These are phyloP conservation scores for Grosmannia huntii DNA, from an alignment of 2,329 filamentous ascomycete genomes.

Conservation along the genomic window DNA sequence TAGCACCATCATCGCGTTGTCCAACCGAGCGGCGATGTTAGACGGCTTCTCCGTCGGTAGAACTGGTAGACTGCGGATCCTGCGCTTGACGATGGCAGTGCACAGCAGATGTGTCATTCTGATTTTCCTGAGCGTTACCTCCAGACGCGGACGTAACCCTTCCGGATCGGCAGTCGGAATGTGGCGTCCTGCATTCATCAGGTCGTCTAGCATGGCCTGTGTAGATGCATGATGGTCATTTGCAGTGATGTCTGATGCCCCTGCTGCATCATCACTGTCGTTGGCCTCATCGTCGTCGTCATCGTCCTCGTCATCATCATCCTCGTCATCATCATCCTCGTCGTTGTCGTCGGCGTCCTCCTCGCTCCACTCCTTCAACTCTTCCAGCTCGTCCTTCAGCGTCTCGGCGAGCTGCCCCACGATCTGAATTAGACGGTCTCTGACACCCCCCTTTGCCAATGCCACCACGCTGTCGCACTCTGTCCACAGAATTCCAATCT, in stretches of 20 bases:
- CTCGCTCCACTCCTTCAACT: slow-evolving; percentile 79
- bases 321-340: slow-evolving; percentile 31
- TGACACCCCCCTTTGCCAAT: slow-evolving; percentile 54
- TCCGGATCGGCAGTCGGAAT: slow-evolving; percentile 54
- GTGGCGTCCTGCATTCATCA: slow-evolving; percentile 49
- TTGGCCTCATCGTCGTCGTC: slow-evolving; percentile 30
- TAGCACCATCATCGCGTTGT: slow-evolving; percentile 43
- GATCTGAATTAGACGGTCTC: slow-evolving; percentile 56
- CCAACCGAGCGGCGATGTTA: slow-evolving; percentile 30
- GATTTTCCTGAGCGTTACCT: slow-evolving; percentile 49
- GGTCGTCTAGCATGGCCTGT: slow-evolving; percentile 51
- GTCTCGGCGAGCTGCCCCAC: slow-evolving; percentile 63
- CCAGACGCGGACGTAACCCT: slow-evolving; percentile 51
- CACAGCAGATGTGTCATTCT: slow-evolving; percentile 58
- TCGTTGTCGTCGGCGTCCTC: slow-evolving; percentile 46
- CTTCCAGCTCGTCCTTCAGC: slow-evolving; percentile 70
- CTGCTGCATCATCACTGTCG: slow-evolving; percentile 17
- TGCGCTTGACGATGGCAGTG: slow-evolving; percentile 55
- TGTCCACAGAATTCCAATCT: slow-evolving; percentile 72
- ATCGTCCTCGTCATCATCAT: no score
- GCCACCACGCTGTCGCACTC: slow-evolving; percentile 61
- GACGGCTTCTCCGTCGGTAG: slow-evolving; percentile 20
- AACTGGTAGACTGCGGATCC: slow-evolving; percentile 45
- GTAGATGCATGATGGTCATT: slow-evolving; percentile 21
- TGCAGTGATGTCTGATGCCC: slow-evolving; percentile 7